Evolutionary conservation across 192 early-diverging fungal species (phyloP), one percentile per base, ranked within the genome.

Genomic region (Gamsiella multidivaricata): DNA sequence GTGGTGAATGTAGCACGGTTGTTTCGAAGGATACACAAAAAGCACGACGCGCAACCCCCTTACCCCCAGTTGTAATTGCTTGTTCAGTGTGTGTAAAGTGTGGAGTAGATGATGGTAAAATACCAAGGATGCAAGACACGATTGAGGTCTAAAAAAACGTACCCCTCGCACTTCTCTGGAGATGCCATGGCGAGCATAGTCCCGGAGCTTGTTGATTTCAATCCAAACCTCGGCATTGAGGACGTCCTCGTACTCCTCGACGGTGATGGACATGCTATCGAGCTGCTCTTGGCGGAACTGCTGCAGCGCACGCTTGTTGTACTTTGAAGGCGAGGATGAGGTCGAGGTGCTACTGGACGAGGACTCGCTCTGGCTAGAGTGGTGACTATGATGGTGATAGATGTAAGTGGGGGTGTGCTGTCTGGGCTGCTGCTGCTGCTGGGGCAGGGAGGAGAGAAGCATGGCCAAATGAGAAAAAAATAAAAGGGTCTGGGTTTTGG

Each of bases 151-250:
- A n/a, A n/a, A 39, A 22, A 9, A 50, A 58, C 79, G 79, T 84
- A 84, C 81, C 58, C 89, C 88, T 73, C 92, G 86, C 54, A 96
- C 86, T 71, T 94, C 89, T 54, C 86, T 84, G 20, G 95, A 94
- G 78, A 95, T 86, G 26, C 95, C 95, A 80, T 94, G 91, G 42
- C 90, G 83, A 3, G 92, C 89, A 53, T 85, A 85, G 62, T 89
- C 83, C 52, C 93, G 81, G 53, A 96, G 84, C 80, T 87, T 87
- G 65, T 94, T 92, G 42, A 96, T 80, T 57, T 95, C 94, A 64
- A 97, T 85, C 79, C 90, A 88, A 17, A 92, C 91, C 70, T 95
- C 94, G 11, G 94, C 87, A 65, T 93, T 88, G 47, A 94, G 85
- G 39, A 93, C 87, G 34, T 94, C 91, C 61, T 83, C 82, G 74